These are phyloP conservation scores for Ceratobasidium sp. DNA, from an alignment of 1,284 basidiomycete genomes.

Conservation along the genomic window DNA sequence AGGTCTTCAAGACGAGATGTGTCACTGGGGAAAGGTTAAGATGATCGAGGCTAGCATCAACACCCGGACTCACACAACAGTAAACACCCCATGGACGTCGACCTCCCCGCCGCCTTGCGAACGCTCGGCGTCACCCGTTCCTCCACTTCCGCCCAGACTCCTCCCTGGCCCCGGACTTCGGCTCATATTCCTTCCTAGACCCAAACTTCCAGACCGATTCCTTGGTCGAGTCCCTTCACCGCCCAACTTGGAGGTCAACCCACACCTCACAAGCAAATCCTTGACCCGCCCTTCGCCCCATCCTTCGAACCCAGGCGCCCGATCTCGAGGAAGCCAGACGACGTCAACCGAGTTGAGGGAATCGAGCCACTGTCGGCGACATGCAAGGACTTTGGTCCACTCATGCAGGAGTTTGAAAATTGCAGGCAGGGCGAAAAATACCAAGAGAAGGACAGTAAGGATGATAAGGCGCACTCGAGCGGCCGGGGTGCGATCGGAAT, in stretches of 20 bases:
- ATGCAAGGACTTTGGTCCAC: slow-evolving; percentile 63
- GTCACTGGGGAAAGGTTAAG: slow-evolving; percentile 57
- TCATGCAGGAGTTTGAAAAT: slow-evolving; percentile 70
- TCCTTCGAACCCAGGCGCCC: slow-evolving; percentile 66
- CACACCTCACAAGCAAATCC: slow-evolving; percentile 67
- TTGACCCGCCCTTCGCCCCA: slow-evolving; percentile 78
- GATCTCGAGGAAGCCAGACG: slow-evolving; percentile 69
- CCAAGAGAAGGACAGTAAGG: slow-evolving; percentile 65
- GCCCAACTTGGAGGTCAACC: slow-evolving; percentile 51
- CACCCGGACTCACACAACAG: slow-evolving; percentile 64
- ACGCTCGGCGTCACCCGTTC: slow-evolving; percentile 44
- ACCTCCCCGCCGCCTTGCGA: slow-evolving; percentile 60
- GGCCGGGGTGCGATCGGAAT: slow-evolving; percentile 55
- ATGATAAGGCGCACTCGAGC: slow-evolving; percentile 66
- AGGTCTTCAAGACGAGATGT: slow-evolving; percentile 68
- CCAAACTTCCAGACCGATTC: slow-evolving; percentile 35
- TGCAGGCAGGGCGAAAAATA: slow-evolving; percentile 68
- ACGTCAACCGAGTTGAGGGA: slow-evolving; percentile 70
- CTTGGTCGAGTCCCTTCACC: slow-evolving; percentile 40
- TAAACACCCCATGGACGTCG: slow-evolving; percentile 74
- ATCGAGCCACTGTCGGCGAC: slow-evolving; percentile 65
- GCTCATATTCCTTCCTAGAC: slow-evolving; percentile 33
- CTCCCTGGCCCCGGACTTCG: slow-evolving; percentile 45
- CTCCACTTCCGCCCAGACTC: slow-evolving; percentile 48
- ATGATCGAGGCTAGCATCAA: slow-evolving; percentile 1